Evolutionary conservation across 306 rosid genomes (phyloP).

Genomic region (Quercus variabilis): DNA sequence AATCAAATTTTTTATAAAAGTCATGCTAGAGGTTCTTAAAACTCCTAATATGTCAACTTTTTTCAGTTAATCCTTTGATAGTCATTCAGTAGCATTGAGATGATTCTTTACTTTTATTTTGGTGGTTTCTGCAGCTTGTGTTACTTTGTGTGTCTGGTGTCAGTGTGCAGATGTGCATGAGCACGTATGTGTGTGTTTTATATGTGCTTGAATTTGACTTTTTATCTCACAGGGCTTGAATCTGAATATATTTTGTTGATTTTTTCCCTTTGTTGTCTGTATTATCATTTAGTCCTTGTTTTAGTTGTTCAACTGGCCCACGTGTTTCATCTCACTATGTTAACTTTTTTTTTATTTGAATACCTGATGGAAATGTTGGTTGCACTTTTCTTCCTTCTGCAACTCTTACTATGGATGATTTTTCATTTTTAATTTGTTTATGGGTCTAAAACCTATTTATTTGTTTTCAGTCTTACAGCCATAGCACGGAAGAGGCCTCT

Average conservation of each 20-base stretch:
- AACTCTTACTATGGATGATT: not conserved
- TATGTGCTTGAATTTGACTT: not conserved
- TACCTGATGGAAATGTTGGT: not conserved
- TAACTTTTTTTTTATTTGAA: not conserved
- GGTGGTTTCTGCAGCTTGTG: not conserved
- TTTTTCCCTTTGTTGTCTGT: not conserved
- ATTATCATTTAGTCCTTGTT: not conserved
- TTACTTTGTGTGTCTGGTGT: not conserved
- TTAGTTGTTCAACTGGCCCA: not conserved
- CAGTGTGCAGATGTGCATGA: not conserved
- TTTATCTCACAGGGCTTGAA: not conserved
- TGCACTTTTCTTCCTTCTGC: not conserved
- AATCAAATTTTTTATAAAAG: not conserved
- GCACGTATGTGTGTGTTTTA: not conserved
- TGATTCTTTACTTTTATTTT: not conserved
- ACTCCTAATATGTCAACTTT: not conserved
- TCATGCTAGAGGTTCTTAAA: not conserved
- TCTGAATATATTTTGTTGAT: not conserved
- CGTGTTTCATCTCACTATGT: not conserved
- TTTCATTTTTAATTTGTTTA: constrained; percentile 3
- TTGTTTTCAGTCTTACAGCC: constrained; percentile 72
- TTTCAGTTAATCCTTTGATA: not conserved
- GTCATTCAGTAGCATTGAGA: not conserved
- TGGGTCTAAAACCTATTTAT: not conserved
- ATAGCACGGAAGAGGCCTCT: constrained; percentile 83